These are phyloP conservation scores for Penicillium antarcticum DNA, from an alignment of 495 filamentous ascomycete genomes.

Conservation along the genomic window DNA sequence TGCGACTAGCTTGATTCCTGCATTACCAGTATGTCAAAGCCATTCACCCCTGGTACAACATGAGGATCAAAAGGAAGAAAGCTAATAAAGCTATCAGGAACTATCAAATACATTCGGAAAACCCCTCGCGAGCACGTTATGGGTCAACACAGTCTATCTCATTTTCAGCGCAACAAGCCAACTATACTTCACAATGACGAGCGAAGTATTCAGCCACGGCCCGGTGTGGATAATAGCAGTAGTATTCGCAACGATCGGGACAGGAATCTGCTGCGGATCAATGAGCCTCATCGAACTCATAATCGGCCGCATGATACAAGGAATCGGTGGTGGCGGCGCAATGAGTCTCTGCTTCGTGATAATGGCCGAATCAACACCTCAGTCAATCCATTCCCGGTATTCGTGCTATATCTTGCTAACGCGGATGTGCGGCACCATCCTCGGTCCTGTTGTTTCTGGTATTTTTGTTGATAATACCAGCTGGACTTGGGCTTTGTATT, in stretches of 20 bases:
- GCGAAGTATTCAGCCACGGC: slow-evolving; percentile 39
- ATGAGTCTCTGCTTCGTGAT: slow-evolving; percentile 61
- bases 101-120: slow-evolving; percentile 25
- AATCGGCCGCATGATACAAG: slow-evolving; percentile 64
- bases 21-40: slow-evolving; percentile 17
- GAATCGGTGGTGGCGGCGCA: slow-evolving; percentile 70
- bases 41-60: background rate
- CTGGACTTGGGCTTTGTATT: slow-evolving; percentile 44
- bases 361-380: slow-evolving; percentile 59
- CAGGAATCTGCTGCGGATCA: slow-evolving; percentile 57
- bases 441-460: slow-evolving; percentile 39
- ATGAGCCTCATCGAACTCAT: slow-evolving; percentile 59
- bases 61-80: too few species aligned
- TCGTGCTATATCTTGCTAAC: slow-evolving; percentile 34
- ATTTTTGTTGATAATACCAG: slow-evolving; percentile 31
- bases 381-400: slow-evolving; percentile 38
- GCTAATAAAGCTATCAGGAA: slow-evolving; percentile 17
- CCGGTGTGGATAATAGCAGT: slow-evolving; percentile 48
- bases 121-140: slow-evolving; percentile 33
- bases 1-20: slow-evolving; percentile 32
- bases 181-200: slow-evolving; percentile 37
- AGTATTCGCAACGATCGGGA: slow-evolving; percentile 54
- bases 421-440: slow-evolving; percentile 32
- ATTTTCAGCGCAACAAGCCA: slow-evolving; percentile 36
- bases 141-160: slow-evolving; percentile 40